Conservation (phyloP, 352 stramenopile species). For the Phytopythium helicoides region DNA sequence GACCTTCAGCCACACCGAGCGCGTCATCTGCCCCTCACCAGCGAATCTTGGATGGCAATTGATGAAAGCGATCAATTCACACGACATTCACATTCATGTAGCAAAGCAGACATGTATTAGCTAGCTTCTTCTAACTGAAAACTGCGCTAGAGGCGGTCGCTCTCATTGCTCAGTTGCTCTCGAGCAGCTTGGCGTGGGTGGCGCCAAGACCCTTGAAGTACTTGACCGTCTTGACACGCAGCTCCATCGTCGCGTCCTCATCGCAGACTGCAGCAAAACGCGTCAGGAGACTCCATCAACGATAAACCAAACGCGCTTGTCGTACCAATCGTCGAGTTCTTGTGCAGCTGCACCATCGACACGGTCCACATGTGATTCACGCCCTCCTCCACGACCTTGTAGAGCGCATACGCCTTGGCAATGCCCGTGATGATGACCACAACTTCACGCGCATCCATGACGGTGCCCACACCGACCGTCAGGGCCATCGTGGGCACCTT, state of each 20-base stretch:
- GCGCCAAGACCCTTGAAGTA: constrained; percentile 86
- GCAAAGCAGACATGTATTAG: too few relatives aligned
- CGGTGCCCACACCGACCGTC: constrained; percentile 85
- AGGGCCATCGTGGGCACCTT: constrained; percentile 90
- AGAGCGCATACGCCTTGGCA: constrained; percentile 83
- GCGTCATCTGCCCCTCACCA: too few relatives aligned
- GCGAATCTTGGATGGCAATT: too few relatives aligned
- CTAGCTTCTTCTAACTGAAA: too few relatives aligned
- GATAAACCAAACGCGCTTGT: neutral
- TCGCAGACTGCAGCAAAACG: constrained; percentile 63
- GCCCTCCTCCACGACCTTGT: constrained; percentile 89
- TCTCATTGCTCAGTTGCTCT: too few relatives aligned
- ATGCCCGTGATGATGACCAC: constrained; percentile 89
- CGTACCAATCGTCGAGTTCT: constrained; percentile 73
- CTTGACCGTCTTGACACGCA: constrained; percentile 90
- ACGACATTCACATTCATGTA: too few relatives aligned
- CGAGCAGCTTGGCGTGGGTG: constrained; percentile 43
- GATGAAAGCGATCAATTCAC: too few relatives aligned
- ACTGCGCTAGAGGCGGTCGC: too few relatives aligned
- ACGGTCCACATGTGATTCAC: constrained; percentile 93
- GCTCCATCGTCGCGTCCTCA: constrained; percentile 86
- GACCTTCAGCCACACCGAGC: too few relatives aligned
- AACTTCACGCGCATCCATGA: constrained; percentile 87
- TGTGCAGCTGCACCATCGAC: constrained; percentile 82
- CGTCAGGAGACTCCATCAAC: too few relatives aligned